Evolutionary conservation across 148 eudicot species (phyloP).

Genomic region (Mesembryanthemum crystallinum): DNA sequence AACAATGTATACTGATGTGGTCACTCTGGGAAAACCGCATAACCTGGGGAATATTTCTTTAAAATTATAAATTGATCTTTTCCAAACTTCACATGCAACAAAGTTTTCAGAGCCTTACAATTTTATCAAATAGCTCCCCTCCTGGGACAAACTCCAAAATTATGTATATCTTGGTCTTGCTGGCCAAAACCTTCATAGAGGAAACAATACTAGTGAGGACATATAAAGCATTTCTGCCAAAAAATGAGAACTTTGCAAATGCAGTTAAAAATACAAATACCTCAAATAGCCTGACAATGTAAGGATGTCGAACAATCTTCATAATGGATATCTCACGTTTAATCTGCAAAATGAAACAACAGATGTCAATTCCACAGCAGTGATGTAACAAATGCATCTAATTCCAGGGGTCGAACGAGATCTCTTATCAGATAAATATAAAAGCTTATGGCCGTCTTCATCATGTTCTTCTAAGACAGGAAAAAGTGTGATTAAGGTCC

Average conservation of each 20-base stretch:
- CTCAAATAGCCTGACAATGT: constrained; percentile 83
- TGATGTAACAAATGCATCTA: not conserved
- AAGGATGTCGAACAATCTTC: constrained; percentile 97
- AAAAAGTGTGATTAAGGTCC: too few relatives aligned
- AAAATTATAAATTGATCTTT: constrained; percentile 5
- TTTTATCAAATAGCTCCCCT: constrained; percentile 93
- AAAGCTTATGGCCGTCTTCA: not conserved
- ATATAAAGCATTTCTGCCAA: not conserved
- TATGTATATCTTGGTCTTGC: constrained; percentile 80
- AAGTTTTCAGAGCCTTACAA: constrained; percentile 53
- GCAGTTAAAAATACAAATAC: constrained; percentile 29
- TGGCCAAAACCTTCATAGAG: constrained; percentile 72
- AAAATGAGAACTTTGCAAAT: not conserved
- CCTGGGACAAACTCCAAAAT: constrained; percentile 89
- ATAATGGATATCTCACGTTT: constrained; percentile 93
- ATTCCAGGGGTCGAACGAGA: not conserved
- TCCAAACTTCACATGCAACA: not conserved
- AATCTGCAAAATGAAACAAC: constrained; percentile 55
- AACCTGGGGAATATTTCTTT: not conserved
- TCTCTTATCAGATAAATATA: not conserved
- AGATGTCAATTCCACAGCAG: not conserved
- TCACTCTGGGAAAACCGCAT: not conserved
- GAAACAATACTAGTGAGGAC: constrained; percentile 12
- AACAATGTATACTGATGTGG: constrained; percentile 6
- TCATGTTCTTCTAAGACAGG: not conserved